Base-by-base conservation (phyloP, 75 land plant genomes). In the Chamaecyparis obtusa region DNA sequence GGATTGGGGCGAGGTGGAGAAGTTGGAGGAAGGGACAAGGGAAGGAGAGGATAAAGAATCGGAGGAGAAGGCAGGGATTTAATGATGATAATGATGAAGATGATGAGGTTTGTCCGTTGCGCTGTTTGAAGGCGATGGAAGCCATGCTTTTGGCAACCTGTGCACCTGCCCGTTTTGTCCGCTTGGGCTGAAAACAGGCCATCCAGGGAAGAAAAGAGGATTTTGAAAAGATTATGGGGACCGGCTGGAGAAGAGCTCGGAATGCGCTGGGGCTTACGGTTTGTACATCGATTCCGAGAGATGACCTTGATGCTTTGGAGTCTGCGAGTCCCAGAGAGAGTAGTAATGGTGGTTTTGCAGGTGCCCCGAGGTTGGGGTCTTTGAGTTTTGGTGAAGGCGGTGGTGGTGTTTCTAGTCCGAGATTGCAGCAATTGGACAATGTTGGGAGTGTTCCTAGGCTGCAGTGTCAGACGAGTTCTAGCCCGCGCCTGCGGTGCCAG, bases 191-290 rank as follows among this genome's bases (percentile, higher is more conserved):
- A 35, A 84, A 19, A 33, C 67, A 55, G 30, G 21, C 49, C 27
- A 48, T 54, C 21, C 51, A 35, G 64, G 48, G 85, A 17, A 14
- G 5, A 15, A 17, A 51, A 21, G 0, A 44, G 36, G 16, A 13
- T 24, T 30, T 24, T 1, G 49, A 7, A 41, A 41, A 81, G n/a
- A 41, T 44, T 84, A 92, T 94, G 95, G 93, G 93, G n/a, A 90
- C 91, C 43, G 93, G 96, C 24, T 95, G 96, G 96, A 90, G 96
- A 84, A 90, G 90, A 87, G 96, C 95, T 1, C 88, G 90, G 11
- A 89, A 72, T 19, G 90, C 90, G 1, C 79, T 89, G 37, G 89
- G 89, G 36, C 72, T 88, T 21, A 89, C 81, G 56, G 86, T 95
- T 46, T 95, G 96, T 85, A 91, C 91, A 15, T 83, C 85, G 2